Evolutionary conservation across 23 red algal species (phyloP).

Genomic region (Rhodosorus marinus): DNA sequence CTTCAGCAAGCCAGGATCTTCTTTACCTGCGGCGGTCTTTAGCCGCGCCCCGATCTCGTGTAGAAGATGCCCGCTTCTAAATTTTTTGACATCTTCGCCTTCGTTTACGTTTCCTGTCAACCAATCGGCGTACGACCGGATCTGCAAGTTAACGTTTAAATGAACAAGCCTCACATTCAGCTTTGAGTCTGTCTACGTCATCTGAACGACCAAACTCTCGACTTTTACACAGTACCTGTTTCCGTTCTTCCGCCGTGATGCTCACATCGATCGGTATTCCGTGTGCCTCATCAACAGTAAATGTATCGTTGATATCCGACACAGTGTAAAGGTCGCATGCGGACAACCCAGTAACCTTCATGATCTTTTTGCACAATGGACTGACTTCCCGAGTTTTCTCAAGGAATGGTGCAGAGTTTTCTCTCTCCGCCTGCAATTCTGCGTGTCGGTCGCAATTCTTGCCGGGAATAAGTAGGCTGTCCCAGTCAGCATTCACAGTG

Average conservation of each 20-base stretch:
- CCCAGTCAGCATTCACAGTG: slow-evolving; percentile 15
- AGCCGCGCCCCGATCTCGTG: too few species aligned
- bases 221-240: too few species aligned
- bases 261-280: slow-evolving; percentile 14
- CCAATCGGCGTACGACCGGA: slow-evolving; percentile 8
- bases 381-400: too few species aligned
- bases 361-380: too few species aligned
- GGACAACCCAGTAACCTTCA: slow-evolving; percentile 3
- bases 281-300: slow-evolving; percentile 19
- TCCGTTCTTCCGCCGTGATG: slow-evolving; percentile 20
- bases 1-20: too few species aligned
- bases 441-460: slow-evolving; percentile 27
- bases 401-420: too few species aligned
- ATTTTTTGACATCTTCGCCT: too few species aligned
- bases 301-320: slow-evolving; percentile 32
- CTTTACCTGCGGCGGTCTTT: too few species aligned
- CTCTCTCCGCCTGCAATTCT: background rate
- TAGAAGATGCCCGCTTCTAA: too few species aligned
- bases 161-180: slow-evolving; percentile 21
- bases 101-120: too few species aligned
- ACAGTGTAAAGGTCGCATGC: slow-evolving; percentile 11
- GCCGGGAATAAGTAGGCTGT: slow-evolving; percentile 43
- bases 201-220: too few species aligned
- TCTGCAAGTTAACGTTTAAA: slow-evolving; percentile 4
- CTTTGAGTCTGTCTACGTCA: too few species aligned